These are phyloP conservation scores for Arachis hypogaea DNA, from an alignment of 306 rosid species.

Conservation along the genomic window DNA sequence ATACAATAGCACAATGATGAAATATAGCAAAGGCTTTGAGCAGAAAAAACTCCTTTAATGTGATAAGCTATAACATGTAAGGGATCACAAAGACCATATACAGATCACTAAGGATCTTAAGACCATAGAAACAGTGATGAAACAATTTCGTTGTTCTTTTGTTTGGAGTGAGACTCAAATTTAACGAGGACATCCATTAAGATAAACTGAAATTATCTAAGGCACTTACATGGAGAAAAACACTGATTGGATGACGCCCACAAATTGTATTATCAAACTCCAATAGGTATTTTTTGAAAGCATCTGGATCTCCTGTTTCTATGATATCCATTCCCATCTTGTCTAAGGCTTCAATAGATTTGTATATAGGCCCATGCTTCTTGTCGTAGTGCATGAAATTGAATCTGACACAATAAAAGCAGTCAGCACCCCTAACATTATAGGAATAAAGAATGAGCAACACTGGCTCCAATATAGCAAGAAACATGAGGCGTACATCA, in stretches of 20 bases:
- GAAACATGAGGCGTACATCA: slow-evolving; percentile 23
- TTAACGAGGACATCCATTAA: neutral
- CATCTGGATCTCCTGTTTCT: slow-evolving; percentile 92
- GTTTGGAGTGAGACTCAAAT: slow-evolving; percentile 24
- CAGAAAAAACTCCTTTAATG: neutral
- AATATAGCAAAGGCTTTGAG: neutral
- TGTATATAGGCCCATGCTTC: slow-evolving; percentile 87
- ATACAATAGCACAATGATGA: slow-evolving; percentile 29
- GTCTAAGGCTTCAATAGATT: slow-evolving; percentile 93
- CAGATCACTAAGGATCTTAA: neutral
- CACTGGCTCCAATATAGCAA: slow-evolving; percentile 24
- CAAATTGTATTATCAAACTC: slow-evolving; percentile 93
- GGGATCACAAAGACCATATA: neutral
- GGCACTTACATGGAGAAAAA: slow-evolving; percentile 93
- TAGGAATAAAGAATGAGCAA: slow-evolving; percentile 4
- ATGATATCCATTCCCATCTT: slow-evolving; percentile 96
- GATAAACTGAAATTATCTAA: slow-evolving; percentile 15
- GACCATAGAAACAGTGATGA: neutral
- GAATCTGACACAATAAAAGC: slow-evolving; percentile 59
- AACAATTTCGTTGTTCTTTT: slow-evolving; percentile 1
- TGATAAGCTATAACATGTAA: neutral
- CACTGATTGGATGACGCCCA: slow-evolving; percentile 96
- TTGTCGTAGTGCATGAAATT: slow-evolving; percentile 76
- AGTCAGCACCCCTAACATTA: slow-evolving; percentile 26
- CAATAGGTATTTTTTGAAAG: slow-evolving; percentile 72